Evolutionary conservation across 225 moss, liverwort and hornwort genomes (phyloP).

Genomic region (Physcomitrium patens): DNA sequence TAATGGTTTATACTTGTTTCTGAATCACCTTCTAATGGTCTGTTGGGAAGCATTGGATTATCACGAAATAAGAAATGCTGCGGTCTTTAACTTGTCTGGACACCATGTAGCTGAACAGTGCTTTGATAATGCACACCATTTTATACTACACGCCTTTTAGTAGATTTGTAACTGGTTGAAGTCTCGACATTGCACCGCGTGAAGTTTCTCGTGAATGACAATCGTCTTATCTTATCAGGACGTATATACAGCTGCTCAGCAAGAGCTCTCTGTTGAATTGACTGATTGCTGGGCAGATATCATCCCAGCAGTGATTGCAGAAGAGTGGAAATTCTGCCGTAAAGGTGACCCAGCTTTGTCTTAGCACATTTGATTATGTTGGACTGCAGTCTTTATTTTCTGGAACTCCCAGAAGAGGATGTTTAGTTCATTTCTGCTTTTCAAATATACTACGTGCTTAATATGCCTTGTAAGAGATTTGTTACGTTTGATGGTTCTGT

Average conservation of each 20-base stretch:
- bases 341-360: slow-evolving; percentile 64
- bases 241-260: slow-evolving; percentile 81
- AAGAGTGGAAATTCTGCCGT: slow-evolving; percentile 94
- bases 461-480: neutral
- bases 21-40: neutral
- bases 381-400: slow-evolving; percentile 9
- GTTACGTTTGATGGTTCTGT: slow-evolving; percentile 2
- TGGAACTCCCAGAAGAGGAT: slow-evolving; percentile 10
- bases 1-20: slow-evolving; percentile 4
- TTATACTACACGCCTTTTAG: slow-evolving; percentile 18
- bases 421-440: slow-evolving; percentile 1
- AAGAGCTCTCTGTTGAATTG: slow-evolving; percentile 75
- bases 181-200: neutral
- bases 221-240: slow-evolving; percentile 48
- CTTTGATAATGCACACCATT: slow-evolving; percentile 16
- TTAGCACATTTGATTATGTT: slow-evolving; percentile 22
- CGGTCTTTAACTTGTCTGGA: slow-evolving; percentile 1
- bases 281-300: slow-evolving; percentile 98
- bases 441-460: slow-evolving; percentile 9
- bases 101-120: neutral
- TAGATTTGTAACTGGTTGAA: slow-evolving; percentile 12
- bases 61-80: neutral
- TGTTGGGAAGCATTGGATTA: neutral
- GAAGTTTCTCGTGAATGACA: slow-evolving; percentile 23
- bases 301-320: slow-evolving; percentile 83